These are phyloP conservation scores for Lecanoromycetidae sp. DNA, from an alignment of 2,329 filamentous ascomycete genomes.

Conservation along the genomic window DNA sequence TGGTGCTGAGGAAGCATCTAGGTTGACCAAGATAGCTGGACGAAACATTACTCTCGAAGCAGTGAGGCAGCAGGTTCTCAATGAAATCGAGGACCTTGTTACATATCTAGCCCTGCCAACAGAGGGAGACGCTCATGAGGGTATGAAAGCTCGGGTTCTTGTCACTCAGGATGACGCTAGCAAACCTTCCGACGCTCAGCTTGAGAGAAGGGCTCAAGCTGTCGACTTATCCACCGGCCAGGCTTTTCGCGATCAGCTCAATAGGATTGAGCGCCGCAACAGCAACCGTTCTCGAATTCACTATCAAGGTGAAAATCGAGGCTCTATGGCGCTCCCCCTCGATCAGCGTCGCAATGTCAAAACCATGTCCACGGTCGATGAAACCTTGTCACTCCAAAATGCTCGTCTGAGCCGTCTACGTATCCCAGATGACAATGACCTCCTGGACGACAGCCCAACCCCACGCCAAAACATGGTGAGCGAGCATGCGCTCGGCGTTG, in stretches of 20 bases:
- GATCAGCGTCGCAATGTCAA: neutral
- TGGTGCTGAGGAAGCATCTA: neutral
- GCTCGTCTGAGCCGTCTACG: too few species aligned
- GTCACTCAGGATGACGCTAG: too few species aligned
- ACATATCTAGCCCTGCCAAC: neutral
- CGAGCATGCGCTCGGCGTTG: neutral
- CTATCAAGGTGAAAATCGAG: neutral
- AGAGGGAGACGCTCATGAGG: constrained; percentile 1
- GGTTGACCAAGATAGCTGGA: neutral
- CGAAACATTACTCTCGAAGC: neutral
- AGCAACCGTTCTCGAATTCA: neutral
- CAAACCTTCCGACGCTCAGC: too few species aligned
- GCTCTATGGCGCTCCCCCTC: neutral
- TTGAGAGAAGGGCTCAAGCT: neutral
- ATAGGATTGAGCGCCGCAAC: neutral
- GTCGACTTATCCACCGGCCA: neutral
- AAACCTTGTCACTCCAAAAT: neutral
- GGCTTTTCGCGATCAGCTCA: constrained; percentile 2
- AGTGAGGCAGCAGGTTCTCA: constrained; percentile 1
- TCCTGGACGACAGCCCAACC: too few species aligned
- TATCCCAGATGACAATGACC: neutral
- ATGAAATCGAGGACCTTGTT: constrained; percentile 7
- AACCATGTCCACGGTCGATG: neutral
- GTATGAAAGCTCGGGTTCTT: too few species aligned
- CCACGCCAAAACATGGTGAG: neutral